Base-by-base conservation (phyloP, 495 filamentous ascomycete species). In the Staphylotrichum tortipilum region DNA sequence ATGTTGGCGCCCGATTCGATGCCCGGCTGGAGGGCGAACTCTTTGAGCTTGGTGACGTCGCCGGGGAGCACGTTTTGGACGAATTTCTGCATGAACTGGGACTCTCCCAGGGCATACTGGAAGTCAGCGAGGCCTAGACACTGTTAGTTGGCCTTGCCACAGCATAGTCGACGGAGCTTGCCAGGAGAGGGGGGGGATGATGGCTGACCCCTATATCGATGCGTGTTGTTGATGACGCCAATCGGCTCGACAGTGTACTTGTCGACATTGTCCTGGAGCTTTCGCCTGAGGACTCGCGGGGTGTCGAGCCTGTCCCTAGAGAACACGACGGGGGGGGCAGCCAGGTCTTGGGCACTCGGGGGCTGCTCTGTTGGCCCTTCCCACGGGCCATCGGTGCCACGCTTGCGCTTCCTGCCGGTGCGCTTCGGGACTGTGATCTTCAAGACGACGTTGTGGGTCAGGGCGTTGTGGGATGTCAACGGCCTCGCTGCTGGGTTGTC, bases 351-450 rank as follows among this genome's bases (percentile, higher is more conserved):
- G 56, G 56, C 60, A 19, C 38, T 18, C 7, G 47, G 31, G 19
- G 57, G 11, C 11, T 37, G 24, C 19, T 47, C 44, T 22, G 57
- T 34, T 10, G 58, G 57, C n/a, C 58, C 63, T 12, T 64, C 60
- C 57, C 84, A 94, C 1, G 83, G 83, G 26, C 75, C 84, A 49
- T 79, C 56, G 7, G 80, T 82, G 7, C 86, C 88, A 39, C 80
- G 71, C 65, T 88, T 92, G 26, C 88, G 78, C 62, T 86, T 95
- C 37, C 88, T 78, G 3, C 89, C 88, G 6, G 88, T 94, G 37
- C 86, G 71, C 64, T 85, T 91, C 0, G 94, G 94, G 2, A 95
- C 80, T 0, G 84, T 88, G 38, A 98, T 75, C 67, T 89, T 89
- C 21, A 98, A 72, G 19, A 97, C 72, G 23, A 97, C 63, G 56